Evolutionary conservation across 2,329 filamentous ascomycete genomes (phyloP), one percentile per base, ranked within the genome.

Genomic region (Aureobasidium sp.): DNA sequence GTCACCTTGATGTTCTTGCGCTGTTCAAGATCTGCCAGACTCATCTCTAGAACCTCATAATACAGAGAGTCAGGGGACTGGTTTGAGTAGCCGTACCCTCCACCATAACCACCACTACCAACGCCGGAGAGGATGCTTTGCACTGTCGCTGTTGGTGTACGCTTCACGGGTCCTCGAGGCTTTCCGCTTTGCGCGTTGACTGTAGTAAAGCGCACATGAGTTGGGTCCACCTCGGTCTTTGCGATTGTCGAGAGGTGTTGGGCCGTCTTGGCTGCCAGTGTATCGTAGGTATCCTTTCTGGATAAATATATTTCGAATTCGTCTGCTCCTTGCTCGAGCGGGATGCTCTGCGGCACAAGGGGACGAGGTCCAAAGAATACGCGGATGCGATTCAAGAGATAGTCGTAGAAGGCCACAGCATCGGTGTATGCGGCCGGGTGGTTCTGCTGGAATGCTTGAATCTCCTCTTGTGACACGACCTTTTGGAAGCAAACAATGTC

Each of bases 401-500:
- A 95, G 63, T 98, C 93, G 68, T 98, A 98, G 69, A 90, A 97
- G 45, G 88, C 81, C 56, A 84, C 82, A 1, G 89, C 88, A 63
- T 95, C 88, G 12, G 69, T 69, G 59, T 79, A 81, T 68, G n/a
- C 56, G 21, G 55, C 49, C 3, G 56, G 51, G 8, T 53, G 35
- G 4, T 27, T 49, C 16, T 58, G 54, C 24, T 57, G 56, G 29
- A 58, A 55, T 2, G 44, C 44, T 39, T 54, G 35, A 1, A 41
- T 17, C 61, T 76, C 73, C 55, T 75, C 75, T 17, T 79, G 76
- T 22, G 68, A 69, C 30, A 80, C 71, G 22, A 78, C 73, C 56
- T 81, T 80, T 67, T 98, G 93, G 71, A 97, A 96, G 65, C 90
- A 95, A 54, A 98, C 83, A 60, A 98, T 95, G 65, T 98, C 93